Evolutionary conservation across 768 basidiomycete genomes (phyloP).

Genomic region (Tylopilus plumbeoviolaceoides): DNA sequence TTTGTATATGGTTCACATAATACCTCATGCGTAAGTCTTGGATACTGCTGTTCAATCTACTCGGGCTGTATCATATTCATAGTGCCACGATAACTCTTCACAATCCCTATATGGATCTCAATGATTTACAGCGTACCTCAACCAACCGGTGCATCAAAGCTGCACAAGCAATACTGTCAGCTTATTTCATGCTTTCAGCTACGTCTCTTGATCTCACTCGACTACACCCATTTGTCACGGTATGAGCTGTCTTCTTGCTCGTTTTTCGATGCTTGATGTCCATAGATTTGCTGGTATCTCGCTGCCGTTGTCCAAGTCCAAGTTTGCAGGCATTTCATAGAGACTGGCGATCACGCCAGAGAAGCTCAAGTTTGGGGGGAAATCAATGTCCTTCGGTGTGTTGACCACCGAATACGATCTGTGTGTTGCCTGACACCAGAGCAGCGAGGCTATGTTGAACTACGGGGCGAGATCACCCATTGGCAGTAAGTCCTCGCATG

Average conservation of each 20-base stretch:
- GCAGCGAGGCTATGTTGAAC: slow-evolving; percentile 77
- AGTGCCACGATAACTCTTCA: slow-evolving; percentile 89
- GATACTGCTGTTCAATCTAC: slow-evolving; percentile 2
- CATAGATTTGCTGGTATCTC: slow-evolving; percentile 86
- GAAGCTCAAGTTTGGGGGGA: slow-evolving; percentile 85
- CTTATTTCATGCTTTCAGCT: slow-evolving; percentile 74
- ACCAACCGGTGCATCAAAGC: slow-evolving; percentile 70
- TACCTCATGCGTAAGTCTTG: slow-evolving; percentile 74
- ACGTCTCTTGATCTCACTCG: slow-evolving; percentile 79
- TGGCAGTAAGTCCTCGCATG: slow-evolving; percentile 53
- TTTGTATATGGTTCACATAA: slow-evolving; percentile 80
- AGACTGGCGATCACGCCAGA: slow-evolving; percentile 66
- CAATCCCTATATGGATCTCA: slow-evolving; percentile 77
- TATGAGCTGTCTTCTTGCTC: slow-evolving; percentile 34
- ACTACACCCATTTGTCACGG: slow-evolving; percentile 79
- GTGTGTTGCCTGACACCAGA: slow-evolving; percentile 6
- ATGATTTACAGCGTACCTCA: slow-evolving; percentile 59
- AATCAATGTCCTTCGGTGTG: slow-evolving; percentile 76
- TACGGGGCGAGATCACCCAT: slow-evolving; percentile 80
- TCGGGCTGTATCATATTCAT: slow-evolving; percentile 12
- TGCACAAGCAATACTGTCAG: slow-evolving; percentile 66
- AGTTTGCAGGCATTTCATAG: slow-evolving; percentile 81
- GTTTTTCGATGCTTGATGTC: slow-evolving; percentile 14
- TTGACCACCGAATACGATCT: not conserved
- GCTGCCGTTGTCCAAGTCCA: slow-evolving; percentile 86